These are phyloP conservation scores for Phialophora macrospora DNA, from an alignment of 2,329 filamentous ascomycete species.

Conservation along the genomic window DNA sequence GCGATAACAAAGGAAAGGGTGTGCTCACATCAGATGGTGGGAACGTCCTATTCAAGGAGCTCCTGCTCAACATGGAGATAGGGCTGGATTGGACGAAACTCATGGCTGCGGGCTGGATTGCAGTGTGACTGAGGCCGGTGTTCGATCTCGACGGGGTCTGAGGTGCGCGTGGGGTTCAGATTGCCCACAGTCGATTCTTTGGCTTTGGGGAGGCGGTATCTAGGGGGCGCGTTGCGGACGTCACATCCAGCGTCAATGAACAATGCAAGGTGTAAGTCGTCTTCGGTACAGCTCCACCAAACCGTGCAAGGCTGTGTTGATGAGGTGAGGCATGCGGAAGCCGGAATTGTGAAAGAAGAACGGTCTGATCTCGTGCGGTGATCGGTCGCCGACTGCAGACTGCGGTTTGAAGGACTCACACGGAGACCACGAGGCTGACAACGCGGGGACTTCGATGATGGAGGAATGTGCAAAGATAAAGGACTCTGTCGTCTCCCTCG, in stretches of 20 bases:
- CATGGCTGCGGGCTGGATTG: constrained; percentile 22
- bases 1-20: constrained; percentile 10
- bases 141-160: background rate
- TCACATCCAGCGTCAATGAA: background rate
- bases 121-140: background rate
- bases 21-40: constrained; percentile 30
- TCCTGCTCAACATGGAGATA: constrained; percentile 31
- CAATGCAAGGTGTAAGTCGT: background rate
- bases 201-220: background rate
- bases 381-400: background rate
- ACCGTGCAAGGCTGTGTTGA: background rate
- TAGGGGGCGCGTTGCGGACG: background rate
- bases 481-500: background rate
- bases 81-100: constrained; percentile 37
- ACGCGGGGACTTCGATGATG: background rate
- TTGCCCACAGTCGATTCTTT: background rate
- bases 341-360: background rate
- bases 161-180: background rate
- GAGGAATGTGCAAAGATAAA: background rate
- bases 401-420: background rate
- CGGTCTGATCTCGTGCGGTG: background rate
- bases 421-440: background rate
- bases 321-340: background rate
- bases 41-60: constrained; percentile 29
- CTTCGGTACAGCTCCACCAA: background rate